A percentile compares a stretch with the other conserved stretches of the same genome.
Conservation (phyloP, 148 eudicot species). For the Cornus suecica region DNA sequence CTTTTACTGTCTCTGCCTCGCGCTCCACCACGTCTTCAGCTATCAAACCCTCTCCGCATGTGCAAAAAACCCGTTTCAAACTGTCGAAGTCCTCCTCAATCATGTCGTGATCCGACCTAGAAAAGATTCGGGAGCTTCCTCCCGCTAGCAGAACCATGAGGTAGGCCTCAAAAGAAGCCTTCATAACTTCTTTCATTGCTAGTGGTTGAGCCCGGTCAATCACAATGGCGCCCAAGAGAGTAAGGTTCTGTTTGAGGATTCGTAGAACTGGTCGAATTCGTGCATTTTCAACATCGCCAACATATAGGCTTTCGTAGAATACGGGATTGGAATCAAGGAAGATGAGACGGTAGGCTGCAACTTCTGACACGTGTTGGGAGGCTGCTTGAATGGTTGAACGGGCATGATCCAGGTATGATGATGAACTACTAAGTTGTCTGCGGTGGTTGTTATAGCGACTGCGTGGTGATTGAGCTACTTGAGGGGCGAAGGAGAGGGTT, state of each 20-base stretch:
- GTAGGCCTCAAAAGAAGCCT: slow-evolving; percentile 82
- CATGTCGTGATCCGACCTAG: slow-evolving; percentile 51
- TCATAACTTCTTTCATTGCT: slow-evolving; percentile 79
- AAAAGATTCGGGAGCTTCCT: slow-evolving; percentile 57
- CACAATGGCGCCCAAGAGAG: slow-evolving; percentile 64
- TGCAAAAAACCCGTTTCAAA: slow-evolving; percentile 60
- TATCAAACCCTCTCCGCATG: slow-evolving; percentile 56
- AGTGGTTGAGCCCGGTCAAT: slow-evolving; percentile 66
- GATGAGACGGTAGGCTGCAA: slow-evolving; percentile 73
- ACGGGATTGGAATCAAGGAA: slow-evolving; percentile 73
- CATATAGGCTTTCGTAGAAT: slow-evolving; percentile 63
- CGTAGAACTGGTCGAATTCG: slow-evolving; percentile 62
- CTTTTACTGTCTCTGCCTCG: slow-evolving; percentile 76
- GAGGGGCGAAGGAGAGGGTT: slow-evolving; percentile 56
- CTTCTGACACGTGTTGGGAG: slow-evolving; percentile 67
- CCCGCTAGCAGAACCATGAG: slow-evolving; percentile 86
- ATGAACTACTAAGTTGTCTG: slow-evolving; percentile 36
- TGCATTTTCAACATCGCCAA: slow-evolving; percentile 43
- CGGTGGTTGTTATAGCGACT: slow-evolving; percentile 24
- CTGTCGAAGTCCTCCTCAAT: slow-evolving; percentile 68
- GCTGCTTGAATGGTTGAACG: slow-evolving; percentile 48
- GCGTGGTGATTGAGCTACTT: slow-evolving; percentile 36
- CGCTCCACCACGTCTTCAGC: slow-evolving; percentile 64
- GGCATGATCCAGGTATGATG: slow-evolving; percentile 57
- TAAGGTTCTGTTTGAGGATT: slow-evolving; percentile 69